Conservation (phyloP, 495 filamentous ascomycete genomes). For the Lophiostoma macrostomum region DNA sequence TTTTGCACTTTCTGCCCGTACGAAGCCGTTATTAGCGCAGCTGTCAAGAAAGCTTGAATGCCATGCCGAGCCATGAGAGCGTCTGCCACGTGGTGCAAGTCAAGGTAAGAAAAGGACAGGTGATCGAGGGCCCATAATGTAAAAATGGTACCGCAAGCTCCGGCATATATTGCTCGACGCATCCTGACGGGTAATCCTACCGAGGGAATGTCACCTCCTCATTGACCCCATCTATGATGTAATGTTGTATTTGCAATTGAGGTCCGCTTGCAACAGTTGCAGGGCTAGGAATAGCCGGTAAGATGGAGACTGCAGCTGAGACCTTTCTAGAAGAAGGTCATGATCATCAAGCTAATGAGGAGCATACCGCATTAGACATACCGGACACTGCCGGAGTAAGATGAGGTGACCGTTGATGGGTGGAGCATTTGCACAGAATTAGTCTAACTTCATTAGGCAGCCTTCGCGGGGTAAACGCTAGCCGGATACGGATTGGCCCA, state of each 20-base stretch:
- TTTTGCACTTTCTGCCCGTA: conserved; percentile 46
- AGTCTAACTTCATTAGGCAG: no score
- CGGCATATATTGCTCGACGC: conserved; percentile 5
- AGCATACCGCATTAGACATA: no score
- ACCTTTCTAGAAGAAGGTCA: no score
- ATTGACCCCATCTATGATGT: conserved; percentile 1
- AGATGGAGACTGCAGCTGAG: no score
- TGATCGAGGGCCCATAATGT: not conserved
- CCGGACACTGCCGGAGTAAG: no score
- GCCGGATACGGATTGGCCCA: no score
- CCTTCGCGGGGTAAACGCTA: no score
- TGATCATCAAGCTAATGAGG: no score
- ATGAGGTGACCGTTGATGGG: no score
- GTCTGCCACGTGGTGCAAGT: not conserved
- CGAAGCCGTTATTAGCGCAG: conserved; percentile 5
- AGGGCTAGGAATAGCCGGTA: no score
- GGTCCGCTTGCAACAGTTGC: not conserved
- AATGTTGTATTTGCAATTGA: conserved; percentile 1
- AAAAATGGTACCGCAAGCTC: not conserved
- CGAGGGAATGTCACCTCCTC: not conserved
- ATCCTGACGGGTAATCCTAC: not conserved
- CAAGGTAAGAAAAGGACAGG: conserved; percentile 3
- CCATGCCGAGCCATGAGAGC: conserved; percentile 14
- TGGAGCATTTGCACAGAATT: no score
- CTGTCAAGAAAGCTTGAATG: conserved; percentile 23